A percentile compares a stretch with the other conserved stretches of the same genome.
These are phyloP conservation scores for Helenozyma baotianmanensis DNA, from an alignment of 805 yeast species.

Conservation along the genomic window DNA sequence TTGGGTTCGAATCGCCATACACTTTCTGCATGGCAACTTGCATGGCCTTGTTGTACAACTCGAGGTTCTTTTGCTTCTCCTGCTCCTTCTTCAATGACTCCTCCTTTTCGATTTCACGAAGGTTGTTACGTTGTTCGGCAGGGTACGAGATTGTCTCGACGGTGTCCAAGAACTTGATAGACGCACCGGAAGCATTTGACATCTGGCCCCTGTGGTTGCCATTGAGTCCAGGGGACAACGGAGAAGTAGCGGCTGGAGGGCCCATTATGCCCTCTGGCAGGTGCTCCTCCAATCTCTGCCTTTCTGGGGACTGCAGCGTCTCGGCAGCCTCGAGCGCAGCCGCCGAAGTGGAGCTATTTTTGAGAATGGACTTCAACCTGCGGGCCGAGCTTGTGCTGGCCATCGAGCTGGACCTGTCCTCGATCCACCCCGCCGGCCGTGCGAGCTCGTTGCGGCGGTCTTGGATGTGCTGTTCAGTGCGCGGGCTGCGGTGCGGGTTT, in stretches of 20 bases:
- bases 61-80: conserved; percentile 36
- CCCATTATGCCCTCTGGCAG: no score
- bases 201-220: background rate
- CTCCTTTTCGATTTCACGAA: conserved; percentile 6
- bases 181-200: conserved; percentile 21
- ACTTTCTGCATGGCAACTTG: conserved; percentile 54
- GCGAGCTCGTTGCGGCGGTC: conserved; percentile 4
- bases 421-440: background rate
- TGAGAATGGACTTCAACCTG: conserved; percentile 35
- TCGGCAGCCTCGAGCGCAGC: background rate
- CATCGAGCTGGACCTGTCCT: conserved; percentile 9
- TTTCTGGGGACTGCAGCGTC: background rate
- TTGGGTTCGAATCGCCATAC: conserved; percentile 39
- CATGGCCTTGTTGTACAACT: conserved; percentile 52
- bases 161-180: conserved; percentile 34
- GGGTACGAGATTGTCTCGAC: conserved; percentile 33
- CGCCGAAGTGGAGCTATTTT: conserved; percentile 14
- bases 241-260: no score
- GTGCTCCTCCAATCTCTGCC: no score
- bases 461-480: background rate
- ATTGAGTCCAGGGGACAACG: no score
- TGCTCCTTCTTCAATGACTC: conserved; percentile 9
- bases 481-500: background rate
- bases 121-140: background rate
- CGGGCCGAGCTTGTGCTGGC: conserved; percentile 14